Evolutionary conservation across 441 rosid genomes (phyloP).

Genomic region (Adansonia grandidieri): DNA sequence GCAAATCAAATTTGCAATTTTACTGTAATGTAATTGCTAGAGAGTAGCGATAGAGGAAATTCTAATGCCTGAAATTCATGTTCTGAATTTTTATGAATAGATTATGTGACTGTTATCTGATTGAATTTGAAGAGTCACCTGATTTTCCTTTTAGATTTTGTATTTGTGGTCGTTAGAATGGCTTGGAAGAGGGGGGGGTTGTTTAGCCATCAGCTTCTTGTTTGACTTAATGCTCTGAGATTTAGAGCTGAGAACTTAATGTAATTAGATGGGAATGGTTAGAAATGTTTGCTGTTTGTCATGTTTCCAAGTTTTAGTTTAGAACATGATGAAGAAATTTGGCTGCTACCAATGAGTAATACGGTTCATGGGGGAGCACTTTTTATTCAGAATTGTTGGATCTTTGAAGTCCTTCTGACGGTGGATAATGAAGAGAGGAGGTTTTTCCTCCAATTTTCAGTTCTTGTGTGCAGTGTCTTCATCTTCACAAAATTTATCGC

Average conservation of each 20-base stretch:
- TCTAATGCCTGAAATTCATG: not conserved
- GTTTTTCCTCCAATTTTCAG: not conserved
- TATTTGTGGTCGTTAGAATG: constrained; percentile 1
- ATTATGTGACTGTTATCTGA: not conserved
- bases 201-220: not conserved
- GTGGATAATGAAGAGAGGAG: not conserved
- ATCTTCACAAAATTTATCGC: not conserved
- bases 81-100: constrained; percentile 5
- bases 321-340: constrained; percentile 13
- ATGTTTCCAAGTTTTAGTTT: constrained; percentile 2
- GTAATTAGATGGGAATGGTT: not conserved
- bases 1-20: not conserved
- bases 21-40: not conserved
- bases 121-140: not conserved
- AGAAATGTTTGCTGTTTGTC: not conserved
- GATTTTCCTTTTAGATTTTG: not conserved
- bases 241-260: not conserved
- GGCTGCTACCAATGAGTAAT: not conserved
- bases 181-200: not conserved
- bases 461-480: not conserved
- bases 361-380: not conserved
- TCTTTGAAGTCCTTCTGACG: not conserved
- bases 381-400: not conserved
- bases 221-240: not conserved
- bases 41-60: not conserved